phyloP scores from a whole-genome alignment of 257 asterid genomes.

The Solanum paucissectum region DNA sequence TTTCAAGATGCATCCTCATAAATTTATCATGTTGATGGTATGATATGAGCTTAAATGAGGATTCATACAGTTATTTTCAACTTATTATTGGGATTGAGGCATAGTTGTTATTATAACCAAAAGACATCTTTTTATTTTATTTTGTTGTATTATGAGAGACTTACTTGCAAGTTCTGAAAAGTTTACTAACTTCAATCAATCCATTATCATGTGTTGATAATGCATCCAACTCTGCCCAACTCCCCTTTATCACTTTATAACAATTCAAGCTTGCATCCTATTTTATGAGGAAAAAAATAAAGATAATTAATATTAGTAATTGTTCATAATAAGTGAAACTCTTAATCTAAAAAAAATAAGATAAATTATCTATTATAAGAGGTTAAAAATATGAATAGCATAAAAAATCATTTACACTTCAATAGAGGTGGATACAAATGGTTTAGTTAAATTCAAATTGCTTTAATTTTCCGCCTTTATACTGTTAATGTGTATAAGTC shows the following conservation, averaged over 20 bases:
- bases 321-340: not conserved
- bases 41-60: not conserved
- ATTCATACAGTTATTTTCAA: not conserved
- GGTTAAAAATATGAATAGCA: not conserved
- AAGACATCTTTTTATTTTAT: not conserved
- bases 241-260: constrained; percentile 52
- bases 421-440: not conserved
- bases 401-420: not conserved
- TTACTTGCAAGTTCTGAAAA: constrained; percentile 71
- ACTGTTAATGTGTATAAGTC: too few relatives aligned
- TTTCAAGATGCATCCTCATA: not conserved
- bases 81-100: not conserved
- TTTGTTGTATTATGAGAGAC: not conserved
- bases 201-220: constrained; percentile 23
- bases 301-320: not conserved
- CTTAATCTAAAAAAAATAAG: not conserved
- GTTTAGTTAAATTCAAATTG: not conserved
- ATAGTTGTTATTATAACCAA: not conserved
- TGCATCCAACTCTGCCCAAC: constrained; percentile 57
- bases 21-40: not conserved
- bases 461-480: not conserved
- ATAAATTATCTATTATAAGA: not conserved
- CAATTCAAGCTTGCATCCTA: constrained; percentile 66
- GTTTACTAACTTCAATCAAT: constrained; percentile 33
- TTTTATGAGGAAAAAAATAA: not conserved